Evolutionary conservation across 2,329 filamentous ascomycete genomes (phyloP).

Genomic region (Grosmannia clavigera): DNA sequence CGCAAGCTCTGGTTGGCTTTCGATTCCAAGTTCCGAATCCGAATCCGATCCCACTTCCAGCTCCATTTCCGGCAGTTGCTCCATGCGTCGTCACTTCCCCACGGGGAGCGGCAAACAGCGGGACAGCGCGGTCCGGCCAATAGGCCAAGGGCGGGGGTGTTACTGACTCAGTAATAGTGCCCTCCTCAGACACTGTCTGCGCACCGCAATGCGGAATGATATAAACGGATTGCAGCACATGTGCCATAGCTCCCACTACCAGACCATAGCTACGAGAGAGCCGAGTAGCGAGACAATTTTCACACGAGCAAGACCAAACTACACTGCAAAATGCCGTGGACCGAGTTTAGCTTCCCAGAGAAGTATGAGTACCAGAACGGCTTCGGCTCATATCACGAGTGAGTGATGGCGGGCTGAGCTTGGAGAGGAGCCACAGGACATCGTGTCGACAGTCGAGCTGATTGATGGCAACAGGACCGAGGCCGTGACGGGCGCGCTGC

Average conservation of each 20-base stretch:
- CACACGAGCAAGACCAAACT: neutral
- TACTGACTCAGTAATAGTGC: too few species aligned
- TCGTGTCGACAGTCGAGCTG: neutral
- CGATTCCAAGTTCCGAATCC: neutral
- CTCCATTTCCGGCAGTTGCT: neutral
- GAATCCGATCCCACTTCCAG: neutral
- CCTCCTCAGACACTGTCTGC: too few species aligned
- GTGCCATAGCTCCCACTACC: neutral
- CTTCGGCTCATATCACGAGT: constrained; percentile 69
- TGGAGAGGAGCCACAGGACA: neutral
- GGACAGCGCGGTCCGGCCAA: neutral
- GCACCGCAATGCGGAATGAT: neutral
- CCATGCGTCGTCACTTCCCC: neutral
- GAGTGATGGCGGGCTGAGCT: constrained; percentile 16
- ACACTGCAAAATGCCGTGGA: constrained; percentile 32
- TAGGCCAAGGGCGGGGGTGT: neutral
- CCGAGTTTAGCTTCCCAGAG: constrained; percentile 32
- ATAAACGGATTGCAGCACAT: neutral
- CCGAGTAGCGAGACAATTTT: neutral
- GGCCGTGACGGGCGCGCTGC: constrained; percentile 60
- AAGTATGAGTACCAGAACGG: constrained; percentile 66
- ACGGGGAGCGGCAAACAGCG: neutral
- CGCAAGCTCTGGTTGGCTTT: neutral
- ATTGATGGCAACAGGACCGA: constrained; percentile 44
- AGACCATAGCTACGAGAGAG: neutral